Base-by-base conservation (phyloP, 2,329 filamentous ascomycete genomes). In the Cryphonectria carpinicola region DNA sequence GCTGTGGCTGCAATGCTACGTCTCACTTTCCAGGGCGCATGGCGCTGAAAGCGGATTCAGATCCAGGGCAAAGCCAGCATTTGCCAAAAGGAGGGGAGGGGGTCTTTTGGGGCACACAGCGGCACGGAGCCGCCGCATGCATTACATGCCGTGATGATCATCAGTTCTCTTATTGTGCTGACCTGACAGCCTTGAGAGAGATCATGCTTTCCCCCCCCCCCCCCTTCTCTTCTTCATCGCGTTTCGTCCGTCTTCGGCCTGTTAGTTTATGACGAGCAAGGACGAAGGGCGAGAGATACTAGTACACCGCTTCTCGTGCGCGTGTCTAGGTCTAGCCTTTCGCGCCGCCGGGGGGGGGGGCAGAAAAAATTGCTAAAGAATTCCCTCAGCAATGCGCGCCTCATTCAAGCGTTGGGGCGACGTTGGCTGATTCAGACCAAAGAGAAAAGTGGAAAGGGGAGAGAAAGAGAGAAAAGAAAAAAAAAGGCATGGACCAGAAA, bases 1-100 rank as follows among this genome's bases (percentile, higher is more conserved):
- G 39, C 39, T 64, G 61, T 32, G 39, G 61, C 61, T 64, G 61
- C 61, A 64, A 28, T 64, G 39, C 61, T 64, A 64, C 61, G 61
- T 64, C 61, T 43, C 61, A 64, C 61, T 19, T 39, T 46, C 10
- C 10, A 39, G 14, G n/a, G 39, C 39, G 25, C 39, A n/a, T 19
- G n/a, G 22, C 14, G n/a, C 61, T 64, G 61, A 43, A 64, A 43
- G 61, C 61, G 39, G 61, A n/a, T 14, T 11, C 25, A 37, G 39
- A 32, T 17, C 52, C 56, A 60, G 56, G 28, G 56, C 56, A 37
- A 37, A 17, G 46, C 19, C 56, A 60, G 56, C 56, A 22, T 35
- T 19, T 37, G 32, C 19, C 32, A 37, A 7, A 49, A n/a, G 46
- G 46, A 22, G 46, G 39, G 3, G 11, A 14, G 11, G 54, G 25